Evolutionary conservation across 129 eudicot species (phyloP).

Genomic region (Flaveria linearis): DNA sequence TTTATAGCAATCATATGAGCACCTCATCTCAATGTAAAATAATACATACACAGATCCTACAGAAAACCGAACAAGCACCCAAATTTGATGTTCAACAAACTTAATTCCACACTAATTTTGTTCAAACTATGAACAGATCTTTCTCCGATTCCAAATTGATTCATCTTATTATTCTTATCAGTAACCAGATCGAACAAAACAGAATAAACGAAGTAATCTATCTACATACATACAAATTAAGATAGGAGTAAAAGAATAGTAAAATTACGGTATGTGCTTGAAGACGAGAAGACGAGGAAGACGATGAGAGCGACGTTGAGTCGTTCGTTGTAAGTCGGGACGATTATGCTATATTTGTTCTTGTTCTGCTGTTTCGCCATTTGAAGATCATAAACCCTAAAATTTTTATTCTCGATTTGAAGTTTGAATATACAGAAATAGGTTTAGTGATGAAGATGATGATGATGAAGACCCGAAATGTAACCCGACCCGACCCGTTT

Average conservation of each 20-base stretch:
- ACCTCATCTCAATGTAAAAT: background rate
- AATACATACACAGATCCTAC: conserved; percentile 16
- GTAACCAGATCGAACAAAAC: background rate
- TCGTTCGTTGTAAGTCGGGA: conserved; percentile 93
- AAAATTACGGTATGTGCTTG: conserved; percentile 64
- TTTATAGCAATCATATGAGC: background rate
- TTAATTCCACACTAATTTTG: background rate
- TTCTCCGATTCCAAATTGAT: background rate
- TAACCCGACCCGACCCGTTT: background rate
- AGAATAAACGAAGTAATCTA: background rate
- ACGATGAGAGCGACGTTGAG: conserved; percentile 91
- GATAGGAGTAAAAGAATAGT: no score
- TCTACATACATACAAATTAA: background rate
- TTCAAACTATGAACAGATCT: background rate
- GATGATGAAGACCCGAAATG: conserved; percentile 1
- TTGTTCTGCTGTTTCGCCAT: conserved; percentile 39
- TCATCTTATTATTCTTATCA: background rate
- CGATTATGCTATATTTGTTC: conserved; percentile 72
- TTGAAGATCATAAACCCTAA: conserved; percentile 36
- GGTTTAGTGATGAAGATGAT: background rate
- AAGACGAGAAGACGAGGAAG: conserved; percentile 83
- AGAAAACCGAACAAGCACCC: conserved; percentile 3
- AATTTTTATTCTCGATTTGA: conserved; percentile 17
- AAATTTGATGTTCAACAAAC: background rate
- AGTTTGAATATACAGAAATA: background rate